These are phyloP conservation scores for Mucor circinelloides DNA, from an alignment of 371 early-diverging fungal species.

Conservation along the genomic window DNA sequence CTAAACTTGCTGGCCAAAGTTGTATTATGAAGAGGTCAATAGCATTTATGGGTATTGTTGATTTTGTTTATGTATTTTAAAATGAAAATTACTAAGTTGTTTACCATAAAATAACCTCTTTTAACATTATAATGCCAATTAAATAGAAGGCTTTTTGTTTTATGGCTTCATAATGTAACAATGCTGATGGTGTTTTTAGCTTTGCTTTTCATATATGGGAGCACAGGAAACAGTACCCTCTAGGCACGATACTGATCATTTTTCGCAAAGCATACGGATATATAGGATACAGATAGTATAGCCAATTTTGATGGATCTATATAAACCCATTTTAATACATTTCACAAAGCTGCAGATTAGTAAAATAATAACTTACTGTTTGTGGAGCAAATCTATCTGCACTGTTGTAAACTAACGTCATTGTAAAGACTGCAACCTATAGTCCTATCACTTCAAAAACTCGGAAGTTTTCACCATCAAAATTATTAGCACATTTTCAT, in stretches of 20 bases:
- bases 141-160: conserved; percentile 1
- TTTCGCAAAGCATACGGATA: conserved; percentile 4
- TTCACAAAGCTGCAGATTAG: conserved; percentile 12
- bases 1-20: conserved; percentile 8
- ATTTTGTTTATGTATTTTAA: conserved; percentile 1
- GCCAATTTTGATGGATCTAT: conserved; percentile 16
- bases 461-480: conserved; percentile 20
- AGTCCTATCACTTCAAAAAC: conserved; percentile 16
- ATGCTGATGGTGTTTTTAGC: conserved; percentile 8
- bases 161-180: conserved; percentile 7
- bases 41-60: conserved; percentile 3
- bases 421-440: conserved; percentile 21
- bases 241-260: conserved; percentile 3
- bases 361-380: conserved; percentile 12
- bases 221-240: conserved; percentile 4
- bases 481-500: conserved; percentile 16
- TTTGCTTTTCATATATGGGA: conserved; percentile 11
- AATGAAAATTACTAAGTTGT: conserved; percentile 9
- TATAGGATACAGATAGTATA: conserved; percentile 9
- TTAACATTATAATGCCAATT: conserved; percentile 2
- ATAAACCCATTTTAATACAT: conserved; percentile 17
- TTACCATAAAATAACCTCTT: conserved; percentile 6
- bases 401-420: conserved; percentile 16
- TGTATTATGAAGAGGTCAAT: conserved; percentile 9
- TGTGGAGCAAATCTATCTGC: conserved; percentile 14